Base-by-base conservation (phyloP, 495 filamentous ascomycete species). In the Penicillium silybi region DNA sequence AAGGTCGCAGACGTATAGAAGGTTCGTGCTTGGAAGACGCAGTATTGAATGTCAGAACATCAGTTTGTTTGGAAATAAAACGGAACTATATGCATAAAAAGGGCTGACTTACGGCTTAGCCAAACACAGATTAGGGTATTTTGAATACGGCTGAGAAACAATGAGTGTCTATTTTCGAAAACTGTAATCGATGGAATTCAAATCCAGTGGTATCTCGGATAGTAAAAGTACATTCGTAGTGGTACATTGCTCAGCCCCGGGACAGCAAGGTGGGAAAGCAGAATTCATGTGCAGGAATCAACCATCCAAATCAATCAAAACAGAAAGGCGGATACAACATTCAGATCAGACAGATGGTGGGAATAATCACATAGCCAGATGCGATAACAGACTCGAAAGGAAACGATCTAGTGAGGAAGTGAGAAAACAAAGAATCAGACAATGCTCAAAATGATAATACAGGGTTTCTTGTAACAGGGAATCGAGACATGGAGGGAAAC, bases 321-420 rank as follows among this genome's bases (percentile, higher is more conserved):
- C 20, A 40, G 20, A 39, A 41, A 38, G 38, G 35, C 40, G 41
- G 20, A 23, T 6, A 40, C 1, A 44, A n/a, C 29, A 18, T 41
- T 15, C 26, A 29, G 16, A 29, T 9, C 27, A 40, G 41, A 27
- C 32, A 41, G 57, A 1, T 32, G 29, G 29, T 13, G 29, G 29
- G 29, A 19, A 53, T 53, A 59, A 54, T 57, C 49, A 59, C 64
- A 69, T 63, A 62, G 32, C 52, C 64, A 60, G 64, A 58, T 50
- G 52, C 50, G 54, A 63, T 50, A 38, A 26, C 38, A 41, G 46
- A 50, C 41, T n/a, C n/a, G 20, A 27, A 41, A 17, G 19, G 41
- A 19, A 51, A 39, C 49, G 34, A 32, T 38, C 41, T 37, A n/a
- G 41, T 22, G 16, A n/a, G n/a, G n/a, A n/a, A n/a, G n/a, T n/a